These are phyloP conservation scores for Schwanniomyces pseudopolymorphus DNA, from an alignment of 805 yeast species.

Conservation along the genomic window DNA sequence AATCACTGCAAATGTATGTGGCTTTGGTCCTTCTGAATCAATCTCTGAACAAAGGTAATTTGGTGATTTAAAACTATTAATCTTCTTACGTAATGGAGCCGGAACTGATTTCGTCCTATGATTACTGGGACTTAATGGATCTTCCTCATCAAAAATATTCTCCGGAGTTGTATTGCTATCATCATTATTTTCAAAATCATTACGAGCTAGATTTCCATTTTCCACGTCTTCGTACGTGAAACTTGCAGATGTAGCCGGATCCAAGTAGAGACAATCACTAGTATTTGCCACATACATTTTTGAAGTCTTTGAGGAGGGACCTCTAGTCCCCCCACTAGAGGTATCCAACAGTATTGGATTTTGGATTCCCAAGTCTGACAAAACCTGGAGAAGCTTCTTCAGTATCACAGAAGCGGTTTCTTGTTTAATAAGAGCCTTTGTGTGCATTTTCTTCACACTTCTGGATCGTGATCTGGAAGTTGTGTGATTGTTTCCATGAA, in stretches of 20 bases:
- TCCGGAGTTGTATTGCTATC: constrained; percentile 1
- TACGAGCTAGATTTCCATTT: constrained; percentile 30
- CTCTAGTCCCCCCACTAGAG: constrained; percentile 18
- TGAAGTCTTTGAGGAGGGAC: constrained; percentile 26
- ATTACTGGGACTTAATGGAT: constrained; percentile 1
- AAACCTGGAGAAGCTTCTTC: constrained; percentile 29
- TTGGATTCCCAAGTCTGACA: constrained; percentile 40
- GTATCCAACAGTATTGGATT: constrained; percentile 37
- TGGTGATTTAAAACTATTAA: constrained; percentile 29
- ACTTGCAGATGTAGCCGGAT: constrained; percentile 39
- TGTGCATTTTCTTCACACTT: constrained; percentile 23
- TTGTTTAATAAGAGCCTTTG: constrained; percentile 38
- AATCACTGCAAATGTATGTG: constrained; percentile 55
- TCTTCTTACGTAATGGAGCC: constrained; percentile 16
- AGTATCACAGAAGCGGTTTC: constrained; percentile 36
- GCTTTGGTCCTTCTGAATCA: constrained; percentile 41
- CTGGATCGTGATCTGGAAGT: constrained; percentile 14
- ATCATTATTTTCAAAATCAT: constrained; percentile 10
- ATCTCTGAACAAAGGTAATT: constrained; percentile 35
- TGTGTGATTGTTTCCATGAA: not conserved
- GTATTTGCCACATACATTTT: constrained; percentile 37
- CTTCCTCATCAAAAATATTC: constrained; percentile 11
- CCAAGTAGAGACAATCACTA: constrained; percentile 38
- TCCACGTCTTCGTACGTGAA: constrained; percentile 45
- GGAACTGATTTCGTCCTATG: constrained; percentile 6